These are phyloP conservation scores for Dinochytrium kinnereticum DNA, from an alignment of 371 early-diverging fungal genomes.

Conservation along the genomic window DNA sequence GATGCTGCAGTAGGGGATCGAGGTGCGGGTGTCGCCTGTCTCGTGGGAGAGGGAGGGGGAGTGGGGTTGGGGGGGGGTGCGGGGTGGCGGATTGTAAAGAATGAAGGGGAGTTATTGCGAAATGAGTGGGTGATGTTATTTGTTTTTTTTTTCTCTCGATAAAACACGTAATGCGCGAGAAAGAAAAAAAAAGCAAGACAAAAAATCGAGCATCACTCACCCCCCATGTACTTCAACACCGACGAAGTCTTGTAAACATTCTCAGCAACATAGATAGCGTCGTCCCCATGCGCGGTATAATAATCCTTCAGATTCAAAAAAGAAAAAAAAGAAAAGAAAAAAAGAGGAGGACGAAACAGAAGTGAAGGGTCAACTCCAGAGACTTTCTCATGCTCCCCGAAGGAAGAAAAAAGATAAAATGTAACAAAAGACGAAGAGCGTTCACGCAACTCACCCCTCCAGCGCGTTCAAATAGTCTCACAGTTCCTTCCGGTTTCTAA, in stretches of 20 bases:
- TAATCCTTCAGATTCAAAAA: conserved; percentile 49
- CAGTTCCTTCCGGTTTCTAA: conserved; percentile 59
- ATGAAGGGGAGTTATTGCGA: no score
- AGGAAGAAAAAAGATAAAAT: not conserved
- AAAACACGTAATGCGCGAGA: not conserved
- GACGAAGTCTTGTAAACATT: conserved; percentile 87
- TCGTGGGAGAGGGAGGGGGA: conserved; percentile 31
- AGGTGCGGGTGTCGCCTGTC: conserved; percentile 43
- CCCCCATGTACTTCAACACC: conserved; percentile 88
- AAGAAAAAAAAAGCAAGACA: not conserved
- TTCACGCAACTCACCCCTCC: conserved; percentile 50
- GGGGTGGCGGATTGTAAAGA: no score
- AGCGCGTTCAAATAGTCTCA: conserved; percentile 76
- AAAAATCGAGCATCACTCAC: conserved; percentile 50
- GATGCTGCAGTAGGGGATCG: conserved; percentile 77
- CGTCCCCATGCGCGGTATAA: conserved; percentile 89
- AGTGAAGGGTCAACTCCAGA: no score
- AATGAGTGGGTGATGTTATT: no score
- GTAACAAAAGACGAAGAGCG: not conserved
- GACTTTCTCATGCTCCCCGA: no score
- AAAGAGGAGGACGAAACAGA: no score
- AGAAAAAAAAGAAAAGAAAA: not conserved
- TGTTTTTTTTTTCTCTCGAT: no score
- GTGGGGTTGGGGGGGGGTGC: not conserved
- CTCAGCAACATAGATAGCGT: conserved; percentile 84